phyloP scores from a whole-genome alignment of 805 yeast species.

The Torulaspora indica region DNA sequence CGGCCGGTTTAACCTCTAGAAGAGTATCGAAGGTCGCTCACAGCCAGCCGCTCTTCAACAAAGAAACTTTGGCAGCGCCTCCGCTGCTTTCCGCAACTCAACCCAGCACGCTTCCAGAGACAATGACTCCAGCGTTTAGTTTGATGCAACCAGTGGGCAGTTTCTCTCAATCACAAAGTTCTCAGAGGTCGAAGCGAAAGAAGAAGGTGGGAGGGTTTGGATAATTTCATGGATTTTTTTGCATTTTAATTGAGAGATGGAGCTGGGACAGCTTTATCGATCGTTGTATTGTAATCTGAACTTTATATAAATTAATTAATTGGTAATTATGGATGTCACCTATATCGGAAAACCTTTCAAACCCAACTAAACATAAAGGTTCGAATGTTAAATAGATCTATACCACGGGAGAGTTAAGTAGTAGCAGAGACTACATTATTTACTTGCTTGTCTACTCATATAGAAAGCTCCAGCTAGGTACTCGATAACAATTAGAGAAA shows the following conservation, averaged over 20 bases:
- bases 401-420: too few relatives aligned
- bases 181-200: conserved; percentile 25
- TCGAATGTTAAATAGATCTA: too few relatives aligned
- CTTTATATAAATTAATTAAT: not conserved
- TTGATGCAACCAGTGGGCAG: conserved; percentile 23
- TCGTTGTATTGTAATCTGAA: conserved; percentile 1
- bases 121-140: conserved; percentile 36
- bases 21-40: conserved; percentile 4
- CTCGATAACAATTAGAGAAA: too few relatives aligned
- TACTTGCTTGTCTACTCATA: too few relatives aligned
- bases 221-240: conserved; percentile 15
- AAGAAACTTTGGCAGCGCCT: conserved; percentile 4
- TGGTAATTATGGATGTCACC: too few relatives aligned
- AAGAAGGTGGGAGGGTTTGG: conserved; percentile 49
- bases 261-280: not conserved
- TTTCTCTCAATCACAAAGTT: conserved; percentile 21
- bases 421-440: too few relatives aligned
- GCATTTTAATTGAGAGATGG: not conserved
- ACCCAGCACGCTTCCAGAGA: conserved; percentile 24
- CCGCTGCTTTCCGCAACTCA: conserved; percentile 8
- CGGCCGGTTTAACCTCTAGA: conserved; percentile 2
- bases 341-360: not conserved
- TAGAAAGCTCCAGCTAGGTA: too few relatives aligned
- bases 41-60: not conserved
- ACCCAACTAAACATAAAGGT: not conserved